phyloP scores from a whole-genome alignment of 2,329 filamentous ascomycete genomes.

The Colletotrichum gloeosporioides region DNA sequence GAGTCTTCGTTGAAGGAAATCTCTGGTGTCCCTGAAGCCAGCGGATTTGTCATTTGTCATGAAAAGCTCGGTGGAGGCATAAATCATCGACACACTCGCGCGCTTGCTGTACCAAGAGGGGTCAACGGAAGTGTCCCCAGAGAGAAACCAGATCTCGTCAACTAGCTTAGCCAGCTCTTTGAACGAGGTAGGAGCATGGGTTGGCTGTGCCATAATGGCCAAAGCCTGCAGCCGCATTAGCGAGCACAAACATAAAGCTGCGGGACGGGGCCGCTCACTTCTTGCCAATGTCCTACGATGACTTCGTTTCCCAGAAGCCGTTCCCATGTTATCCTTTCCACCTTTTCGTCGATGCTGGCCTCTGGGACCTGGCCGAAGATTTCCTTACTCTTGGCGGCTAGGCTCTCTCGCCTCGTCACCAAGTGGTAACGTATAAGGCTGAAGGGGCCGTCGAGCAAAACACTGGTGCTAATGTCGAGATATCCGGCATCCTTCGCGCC shows the following conservation, averaged over 20 bases:
- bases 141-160: slow-evolving; percentile 92
- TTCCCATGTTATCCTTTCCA: slow-evolving; percentile 76
- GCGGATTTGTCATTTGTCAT: slow-evolving; percentile 88
- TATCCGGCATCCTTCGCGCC: slow-evolving; percentile 87
- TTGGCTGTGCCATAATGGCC: slow-evolving; percentile 86
- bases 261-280: slow-evolving; percentile 56
- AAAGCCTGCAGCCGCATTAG: slow-evolving; percentile 67
- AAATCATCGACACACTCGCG: slow-evolving; percentile 59
- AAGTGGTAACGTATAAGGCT: slow-evolving; percentile 83
- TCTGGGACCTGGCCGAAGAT: slow-evolving; percentile 40
- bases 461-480: slow-evolving; percentile 82
- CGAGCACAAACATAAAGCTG: neutral
- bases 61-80: slow-evolving; percentile 82
- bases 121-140: slow-evolving; percentile 83
- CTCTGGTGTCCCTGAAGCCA: slow-evolving; percentile 77
- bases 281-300: slow-evolving; percentile 82
- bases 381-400: slow-evolving; percentile 49
- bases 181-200: slow-evolving; percentile 76
- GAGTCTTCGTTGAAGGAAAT: slow-evolving; percentile 79
- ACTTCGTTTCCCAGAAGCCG: slow-evolving; percentile 76
- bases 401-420: slow-evolving; percentile 65
- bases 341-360: slow-evolving; percentile 61
- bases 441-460: slow-evolving; percentile 82
- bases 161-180: slow-evolving; percentile 80
- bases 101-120: slow-evolving; percentile 82